These are phyloP conservation scores for Excoecaria agallocha DNA, from an alignment of 345 rosid species.

Conservation along the genomic window DNA sequence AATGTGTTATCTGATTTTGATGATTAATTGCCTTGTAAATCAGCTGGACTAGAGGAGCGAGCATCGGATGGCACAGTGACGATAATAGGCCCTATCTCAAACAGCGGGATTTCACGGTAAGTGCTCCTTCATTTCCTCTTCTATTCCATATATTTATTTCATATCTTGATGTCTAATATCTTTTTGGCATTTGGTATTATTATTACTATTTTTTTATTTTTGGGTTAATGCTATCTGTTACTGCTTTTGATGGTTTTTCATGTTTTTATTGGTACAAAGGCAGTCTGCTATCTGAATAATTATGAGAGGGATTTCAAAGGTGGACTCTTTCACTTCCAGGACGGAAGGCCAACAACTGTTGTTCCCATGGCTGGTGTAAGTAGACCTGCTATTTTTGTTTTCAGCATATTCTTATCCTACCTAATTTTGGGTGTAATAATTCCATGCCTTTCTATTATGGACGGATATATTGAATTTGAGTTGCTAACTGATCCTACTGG, in stretches of 20 bases:
- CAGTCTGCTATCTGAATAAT: slow-evolving; percentile 89
- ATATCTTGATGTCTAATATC: not conserved
- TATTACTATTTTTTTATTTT: not conserved
- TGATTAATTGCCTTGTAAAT: not conserved
- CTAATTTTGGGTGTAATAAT: not conserved
- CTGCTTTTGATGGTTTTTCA: slow-evolving; percentile 18
- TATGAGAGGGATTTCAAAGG: slow-evolving; percentile 69
- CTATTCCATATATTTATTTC: not conserved
- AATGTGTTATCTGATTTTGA: not conserved
- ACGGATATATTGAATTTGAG: not conserved
- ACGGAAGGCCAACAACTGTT: slow-evolving; percentile 60
- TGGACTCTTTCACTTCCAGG: slow-evolving; percentile 79
- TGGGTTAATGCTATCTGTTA: not conserved
- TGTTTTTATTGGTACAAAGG: slow-evolving; percentile 44
- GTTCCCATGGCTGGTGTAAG: slow-evolving; percentile 78
- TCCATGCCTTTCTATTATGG: not conserved
- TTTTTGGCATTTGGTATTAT: not conserved
- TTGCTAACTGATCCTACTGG: not conserved
- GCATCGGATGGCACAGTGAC: slow-evolving; percentile 98
- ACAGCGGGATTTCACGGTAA: slow-evolving; percentile 75
- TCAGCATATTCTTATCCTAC: not conserved
- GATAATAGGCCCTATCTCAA: slow-evolving; percentile 78
- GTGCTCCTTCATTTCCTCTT: not conserved
- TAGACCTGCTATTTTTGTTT: not conserved
- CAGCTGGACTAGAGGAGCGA: slow-evolving; percentile 88